Evolutionary conservation across 352 stramenopile genomes (phyloP).

Genomic region (Phytophthora megakarya): DNA sequence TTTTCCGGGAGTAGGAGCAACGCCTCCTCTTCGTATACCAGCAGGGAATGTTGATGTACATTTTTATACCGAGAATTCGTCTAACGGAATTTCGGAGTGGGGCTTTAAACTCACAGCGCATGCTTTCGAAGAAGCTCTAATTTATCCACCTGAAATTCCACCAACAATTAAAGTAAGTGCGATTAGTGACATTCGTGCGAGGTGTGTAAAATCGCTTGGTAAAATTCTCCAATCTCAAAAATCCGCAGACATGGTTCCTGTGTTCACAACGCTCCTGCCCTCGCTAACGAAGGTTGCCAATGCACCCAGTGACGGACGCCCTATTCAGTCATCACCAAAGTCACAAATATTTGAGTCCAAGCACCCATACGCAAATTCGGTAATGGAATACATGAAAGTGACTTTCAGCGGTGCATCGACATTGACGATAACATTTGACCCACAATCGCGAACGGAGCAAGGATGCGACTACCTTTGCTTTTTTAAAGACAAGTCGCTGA

Average conservation of each 20-base stretch:
- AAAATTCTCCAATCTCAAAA: constrained; percentile 37
- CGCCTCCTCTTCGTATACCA: constrained; percentile 69
- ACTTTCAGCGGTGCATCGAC: constrained; percentile 68
- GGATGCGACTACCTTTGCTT: constrained; percentile 87
- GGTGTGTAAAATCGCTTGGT: constrained; percentile 60
- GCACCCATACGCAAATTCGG: constrained; percentile 84
- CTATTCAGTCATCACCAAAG: constrained; percentile 54
- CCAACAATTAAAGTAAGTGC: constrained; percentile 46
- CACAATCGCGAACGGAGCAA: constrained; percentile 62
- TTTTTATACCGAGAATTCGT: constrained; percentile 69
- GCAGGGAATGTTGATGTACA: constrained; percentile 64
- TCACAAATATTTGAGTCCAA: constrained; percentile 82
- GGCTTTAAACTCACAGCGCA: constrained; percentile 83
- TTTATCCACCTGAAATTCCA: constrained; percentile 59
- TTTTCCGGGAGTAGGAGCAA: constrained; percentile 68
- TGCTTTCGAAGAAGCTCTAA: constrained; percentile 57
- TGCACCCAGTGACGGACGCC: constrained; percentile 41
- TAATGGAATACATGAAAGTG: constrained; percentile 82
- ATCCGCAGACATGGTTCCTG: constrained; percentile 6
- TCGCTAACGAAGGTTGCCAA: constrained; percentile 53
- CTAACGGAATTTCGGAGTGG: constrained; percentile 61
- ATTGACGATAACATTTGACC: constrained; percentile 78
- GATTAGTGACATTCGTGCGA: constrained; percentile 59
- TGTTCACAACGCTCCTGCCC: constrained; percentile 36
- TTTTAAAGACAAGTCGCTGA: constrained; percentile 80